Evolutionary conservation across 2,329 filamentous ascomycete species (phyloP), one percentile per base, ranked within the genome.

Genomic region (Dactylellina sp.): DNA sequence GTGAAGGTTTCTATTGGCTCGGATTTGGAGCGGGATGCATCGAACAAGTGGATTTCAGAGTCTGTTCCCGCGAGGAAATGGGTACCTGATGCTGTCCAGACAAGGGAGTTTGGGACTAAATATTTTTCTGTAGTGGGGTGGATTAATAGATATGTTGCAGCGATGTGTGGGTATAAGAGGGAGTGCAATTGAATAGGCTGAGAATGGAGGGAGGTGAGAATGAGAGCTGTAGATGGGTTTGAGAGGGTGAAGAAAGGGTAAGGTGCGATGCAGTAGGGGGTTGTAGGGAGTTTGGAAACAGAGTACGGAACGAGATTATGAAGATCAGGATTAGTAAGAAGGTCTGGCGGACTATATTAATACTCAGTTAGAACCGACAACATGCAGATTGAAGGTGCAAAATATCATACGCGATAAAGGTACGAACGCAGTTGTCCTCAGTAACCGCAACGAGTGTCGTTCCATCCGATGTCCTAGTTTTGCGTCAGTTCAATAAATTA

Each of bases 161-260:
- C 77, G 3, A 78, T 76, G 11, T 77, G 76, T 46, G 81, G 79
- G 76, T 80, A 80, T 11, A 85, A 76, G 0, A 82, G 81, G 74
- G 85, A 85, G 56, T 81, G 80, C 11, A 86, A 79, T 7, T 80
- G 81, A 52, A 86, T 82, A 20, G 84, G 84, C 7, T 81, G 80
- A 61, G 84, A 81, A 7, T 80, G 79, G 2, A 80, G 75, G 55
- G 82, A 82, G 42, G 80, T 74, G 9, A 86, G 80, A 20, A 84
- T 79, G 11, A 82, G 79, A 20, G 83, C 83, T 0, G 82, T 83
- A 18, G 75, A 78, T 0, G 80, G 68, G 32, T 83, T 79, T 35
- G 79, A 77, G n/a, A 83, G 76, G 53, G 81, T 76, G 80, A 84
- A 86, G 62, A 78, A 71, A 0, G 85, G 84, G 64, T 83, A 83